Base-by-base conservation (phyloP, 495 filamentous ascomycete genomes). In the Neurospora terricola region DNA sequence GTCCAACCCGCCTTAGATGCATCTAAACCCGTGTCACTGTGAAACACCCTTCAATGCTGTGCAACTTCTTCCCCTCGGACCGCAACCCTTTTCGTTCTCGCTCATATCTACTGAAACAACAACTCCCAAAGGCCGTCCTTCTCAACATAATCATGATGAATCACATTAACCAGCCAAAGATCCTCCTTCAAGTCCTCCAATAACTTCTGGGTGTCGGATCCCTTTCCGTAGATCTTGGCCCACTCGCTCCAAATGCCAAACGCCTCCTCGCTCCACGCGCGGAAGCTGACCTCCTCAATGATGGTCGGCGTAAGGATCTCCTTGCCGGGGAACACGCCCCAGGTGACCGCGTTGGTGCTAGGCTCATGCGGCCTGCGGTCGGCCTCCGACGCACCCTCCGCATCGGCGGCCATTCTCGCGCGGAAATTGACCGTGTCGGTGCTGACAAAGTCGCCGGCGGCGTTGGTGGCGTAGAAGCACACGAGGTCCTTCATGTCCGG, bases 251-350 rank as follows among this genome's bases (percentile, higher is more conserved):
- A 99, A 77, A 98, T 97, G 18, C 89, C 91, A 85, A 94, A 99
- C 3, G 96, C 96, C 85, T 99, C 96, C 77, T 98, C 96, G 72
- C 89, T 88, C 96, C 96, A 99, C 36, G 94, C 93, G 66, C 90
- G 87, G 87, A 99, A 99, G 79, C 92, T 95, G 71, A 97, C 93
- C 75, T 96, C 91, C 81, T 99, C 96, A 75, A 99, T 97, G 80
- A 99, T 99, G 23, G 96, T 98, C 27, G 96, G 96, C 18, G 96
- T 97, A 76, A 96, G 88, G 75, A 99, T 99, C 84, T 99, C 96
- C 82, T 98, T 98, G 23, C 94, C 94, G 2, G 92, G 91, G 82
- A 99, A 99, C 14, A 92, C 91, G 40, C 96, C 96, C 96, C 96
- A 99, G 3, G 96, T 99, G 3, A 99, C 96, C 2, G 96, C 93